Evolutionary conservation across 2,329 filamentous ascomycete genomes (phyloP), one percentile per base, ranked within the genome.

Genomic region (Penicillium nordicum): DNA sequence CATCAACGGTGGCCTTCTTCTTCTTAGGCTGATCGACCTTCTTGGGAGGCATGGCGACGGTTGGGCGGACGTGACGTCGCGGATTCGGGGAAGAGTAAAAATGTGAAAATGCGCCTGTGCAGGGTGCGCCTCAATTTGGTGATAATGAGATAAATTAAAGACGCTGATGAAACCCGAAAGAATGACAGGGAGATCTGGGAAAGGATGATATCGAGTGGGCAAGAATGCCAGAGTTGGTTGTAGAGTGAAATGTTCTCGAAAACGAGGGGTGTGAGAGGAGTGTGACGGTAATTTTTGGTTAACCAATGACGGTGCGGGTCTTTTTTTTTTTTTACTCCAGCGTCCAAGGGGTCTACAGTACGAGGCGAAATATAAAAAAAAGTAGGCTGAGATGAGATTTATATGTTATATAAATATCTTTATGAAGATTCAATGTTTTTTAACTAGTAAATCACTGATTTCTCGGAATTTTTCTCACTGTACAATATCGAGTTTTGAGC

Each of bases 1-100:
- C 94, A 61, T 94, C 91, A 62, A 92, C 89, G 43, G 75, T 70
- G 61, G 72, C 59, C 70, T 77, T 80, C 69, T 78, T 76, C 72
- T 80, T 78, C 69, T 79, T 80, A 42, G 74, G 70, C 69, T 74
- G 69, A 29, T 76, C 50, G 44, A 64, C 65, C 63, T 78, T 79
- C 63, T 78, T 79, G 56, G 78, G 78, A 62, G 78, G 70, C 78
- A 80, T 80, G 63, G 66, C 74, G 72, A 62, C 69, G 63, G 63
- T 58, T 62, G 61, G 51, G 51, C 29, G 57, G 47, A 53, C 49
- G 51, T 57, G 55, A 60, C 58, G 59, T 50, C 53, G 42, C 46
- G 36, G 42, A 25, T 57, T 53, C 32, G 29, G 49, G 49, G 55
- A 48, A 57, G 48, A 41, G 50, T 60, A 58, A 60, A 59, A 65